These are phyloP conservation scores for Zizania latifolia DNA, from an alignment of 176 grass and related monocot genomes.

Conservation along the genomic window DNA sequence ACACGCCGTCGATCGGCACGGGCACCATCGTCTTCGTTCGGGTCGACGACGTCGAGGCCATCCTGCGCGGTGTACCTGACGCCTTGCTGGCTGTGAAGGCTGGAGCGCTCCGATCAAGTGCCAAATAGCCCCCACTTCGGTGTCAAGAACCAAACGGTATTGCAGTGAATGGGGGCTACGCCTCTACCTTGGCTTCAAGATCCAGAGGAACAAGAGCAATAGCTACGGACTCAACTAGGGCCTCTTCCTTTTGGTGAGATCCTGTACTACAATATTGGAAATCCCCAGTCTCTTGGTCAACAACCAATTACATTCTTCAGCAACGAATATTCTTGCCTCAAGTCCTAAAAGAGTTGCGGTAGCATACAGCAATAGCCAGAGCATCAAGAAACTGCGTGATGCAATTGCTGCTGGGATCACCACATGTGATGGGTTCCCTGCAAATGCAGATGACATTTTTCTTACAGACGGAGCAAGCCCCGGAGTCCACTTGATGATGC, in stretches of 20 bases:
- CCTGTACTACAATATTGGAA: slow-evolving; percentile 89
- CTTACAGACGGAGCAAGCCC: slow-evolving; percentile 95
- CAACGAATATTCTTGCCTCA: slow-evolving; percentile 50
- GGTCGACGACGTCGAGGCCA: slow-evolving; percentile 59
- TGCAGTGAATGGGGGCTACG: no score
- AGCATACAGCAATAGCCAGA: slow-evolving; percentile 94
- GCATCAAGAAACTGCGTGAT: slow-evolving; percentile 86
- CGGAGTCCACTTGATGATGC: slow-evolving; percentile 96
- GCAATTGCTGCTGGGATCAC: slow-evolving; percentile 87
- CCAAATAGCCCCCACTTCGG: slow-evolving; percentile 64
- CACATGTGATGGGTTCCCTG: slow-evolving; percentile 78
- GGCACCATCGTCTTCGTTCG: slow-evolving; percentile 77
- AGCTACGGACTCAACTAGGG: slow-evolving; percentile 62
- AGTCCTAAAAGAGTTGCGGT: slow-evolving; percentile 84
- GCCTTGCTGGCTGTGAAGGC: slow-evolving; percentile 66
- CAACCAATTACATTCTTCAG: slow-evolving; percentile 86
- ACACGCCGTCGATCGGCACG: slow-evolving; percentile 59
- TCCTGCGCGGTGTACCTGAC: slow-evolving; percentile 70
- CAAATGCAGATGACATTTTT: no score
- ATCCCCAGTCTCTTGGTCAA: slow-evolving; percentile 97
- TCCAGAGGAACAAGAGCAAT: no score
- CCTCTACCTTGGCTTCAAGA: no score
- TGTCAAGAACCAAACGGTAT: no score
- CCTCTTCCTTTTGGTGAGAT: slow-evolving; percentile 89
- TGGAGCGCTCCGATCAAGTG: slow-evolving; percentile 58